Base-by-base conservation (phyloP, 306 rosid species). In the Vigna trinervia region DNA sequence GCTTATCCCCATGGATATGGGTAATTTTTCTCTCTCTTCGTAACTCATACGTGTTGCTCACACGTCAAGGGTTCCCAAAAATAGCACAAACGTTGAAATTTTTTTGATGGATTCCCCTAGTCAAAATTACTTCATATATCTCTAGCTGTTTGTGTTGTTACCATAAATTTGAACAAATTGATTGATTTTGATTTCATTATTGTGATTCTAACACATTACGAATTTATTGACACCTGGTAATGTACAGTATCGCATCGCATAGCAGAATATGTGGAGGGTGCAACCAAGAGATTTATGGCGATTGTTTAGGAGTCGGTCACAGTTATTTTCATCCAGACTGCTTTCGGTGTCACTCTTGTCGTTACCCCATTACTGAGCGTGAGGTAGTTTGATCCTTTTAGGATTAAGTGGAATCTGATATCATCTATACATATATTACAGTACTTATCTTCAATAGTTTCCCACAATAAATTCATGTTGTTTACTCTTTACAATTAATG, bases 271-370 rank as follows among this genome's bases (percentile, higher is more conserved):
- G 98, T 23, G 91, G 86, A 22, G 92, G 93, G 79, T 94, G 98
- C 89, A 84, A 89, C 58, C 81, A 77, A 38, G 89, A 87, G 22
- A 92, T 94, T 34, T 75, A 81, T 12, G 97, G 95, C 7, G 89
- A 88, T 84, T 94, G 89, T 86, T 74, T 94, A 75, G 97, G 90
- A 69, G 58, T 79, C 84, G 95, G 83, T 84, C 88, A 86, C 48
- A 85, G 84, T 39, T 89, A 75, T 88, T 94, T 81, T 76, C 98
- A 94, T 85, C 97, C 97, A 5, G 85, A 81, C 11, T 94, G 98
- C 85, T 94, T 94, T 74, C 36, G 92, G 12, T 94, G 98, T 81
- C 88, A 81, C 78, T 86, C 90, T 64, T 94, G 98, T 63, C 80
- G 79, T 72, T 83, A 52, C 39, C 96, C 98, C 36, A 94, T 94